A percentile compares a stretch with the other conserved stretches of the same genome.
Evolutionary conservation across 306 rosid genomes (phyloP).

Genomic region (Cucurbita moschata): DNA sequence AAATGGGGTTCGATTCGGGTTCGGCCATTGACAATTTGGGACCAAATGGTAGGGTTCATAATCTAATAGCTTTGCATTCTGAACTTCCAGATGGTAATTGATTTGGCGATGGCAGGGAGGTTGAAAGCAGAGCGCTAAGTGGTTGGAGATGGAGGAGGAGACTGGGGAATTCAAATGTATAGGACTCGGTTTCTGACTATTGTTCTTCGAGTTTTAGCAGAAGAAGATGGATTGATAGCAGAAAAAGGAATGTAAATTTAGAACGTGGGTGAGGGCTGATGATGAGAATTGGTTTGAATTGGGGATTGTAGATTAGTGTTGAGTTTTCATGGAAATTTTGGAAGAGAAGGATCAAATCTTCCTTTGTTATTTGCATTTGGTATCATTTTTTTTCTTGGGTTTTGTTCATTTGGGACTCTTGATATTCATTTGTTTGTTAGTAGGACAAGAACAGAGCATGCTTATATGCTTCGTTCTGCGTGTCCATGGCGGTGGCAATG

Average conservation of each 20-base stretch:
- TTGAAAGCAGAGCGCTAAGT: constrained; percentile 54
- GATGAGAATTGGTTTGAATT: constrained; percentile 22
- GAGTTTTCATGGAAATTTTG: constrained; percentile 16
- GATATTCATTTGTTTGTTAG: background rate
- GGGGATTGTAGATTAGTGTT: constrained; percentile 29
- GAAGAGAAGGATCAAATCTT: background rate
- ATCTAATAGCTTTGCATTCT: background rate
- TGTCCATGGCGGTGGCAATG: background rate
- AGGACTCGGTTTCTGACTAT: constrained; percentile 57
- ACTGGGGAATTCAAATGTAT: constrained; percentile 38
- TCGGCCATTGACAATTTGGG: constrained; percentile 57
- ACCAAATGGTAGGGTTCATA: constrained; percentile 43
- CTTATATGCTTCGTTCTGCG: background rate
- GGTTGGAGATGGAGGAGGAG: constrained; percentile 3
- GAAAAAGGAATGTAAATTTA: constrained; percentile 12
- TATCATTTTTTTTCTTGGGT: background rate
- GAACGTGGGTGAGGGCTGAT: constrained; percentile 33
- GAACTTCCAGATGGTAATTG: background rate
- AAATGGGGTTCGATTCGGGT: constrained; percentile 66
- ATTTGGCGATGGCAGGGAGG: constrained; percentile 41
- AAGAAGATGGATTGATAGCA: constrained; percentile 51
- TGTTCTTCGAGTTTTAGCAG: constrained; percentile 71
- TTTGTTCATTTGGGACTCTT: background rate
- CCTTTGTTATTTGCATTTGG: background rate
- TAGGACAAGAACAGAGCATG: background rate